Conservation (phyloP, 768 basidiomycete species). For the Suillus fuscotomentosus region DNA sequence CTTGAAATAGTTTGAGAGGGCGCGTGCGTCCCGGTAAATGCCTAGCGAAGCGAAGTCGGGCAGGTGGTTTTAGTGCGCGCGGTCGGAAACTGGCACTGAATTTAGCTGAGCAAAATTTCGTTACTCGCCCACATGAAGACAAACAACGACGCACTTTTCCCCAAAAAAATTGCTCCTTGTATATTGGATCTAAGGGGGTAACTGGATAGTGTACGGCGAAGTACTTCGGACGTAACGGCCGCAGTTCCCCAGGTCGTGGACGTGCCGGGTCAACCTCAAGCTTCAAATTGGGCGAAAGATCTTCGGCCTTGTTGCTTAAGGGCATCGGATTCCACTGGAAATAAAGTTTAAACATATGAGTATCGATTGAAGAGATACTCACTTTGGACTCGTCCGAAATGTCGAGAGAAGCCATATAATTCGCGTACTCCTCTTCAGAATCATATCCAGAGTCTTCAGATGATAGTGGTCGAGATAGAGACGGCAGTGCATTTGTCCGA, state of each 20-base stretch:
- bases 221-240: conserved; percentile 14
- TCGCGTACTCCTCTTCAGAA: conserved; percentile 23
- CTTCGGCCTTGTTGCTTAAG: conserved; percentile 30
- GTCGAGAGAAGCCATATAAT: conserved; percentile 26
- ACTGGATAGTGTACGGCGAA: conserved; percentile 17
- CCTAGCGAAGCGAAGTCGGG: not conserved
- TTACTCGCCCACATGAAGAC: not conserved
- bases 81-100: conserved; percentile 1
- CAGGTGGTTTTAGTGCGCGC: not conserved
- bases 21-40: conserved; percentile 13
- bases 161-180: conserved; percentile 14
- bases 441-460: not conserved
- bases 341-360: not conserved
- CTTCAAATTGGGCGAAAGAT: conserved; percentile 20
- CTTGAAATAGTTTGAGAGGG: conserved; percentile 22
- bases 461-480: not conserved
- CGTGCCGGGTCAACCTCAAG: conserved; percentile 1
- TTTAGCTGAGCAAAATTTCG: not conserved
- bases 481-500: too few species aligned
- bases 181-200: conserved; percentile 18
- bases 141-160: conserved; percentile 16
- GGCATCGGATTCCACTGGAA: conserved; percentile 26
- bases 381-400: conserved; percentile 31
- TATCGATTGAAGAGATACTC: not conserved
- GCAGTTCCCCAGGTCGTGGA: not conserved